Percentiles rank a stretch among this genome's conserved stretches.
Conservation (phyloP, 306 rosid genomes). For the Cucurbita pepo region DNA sequence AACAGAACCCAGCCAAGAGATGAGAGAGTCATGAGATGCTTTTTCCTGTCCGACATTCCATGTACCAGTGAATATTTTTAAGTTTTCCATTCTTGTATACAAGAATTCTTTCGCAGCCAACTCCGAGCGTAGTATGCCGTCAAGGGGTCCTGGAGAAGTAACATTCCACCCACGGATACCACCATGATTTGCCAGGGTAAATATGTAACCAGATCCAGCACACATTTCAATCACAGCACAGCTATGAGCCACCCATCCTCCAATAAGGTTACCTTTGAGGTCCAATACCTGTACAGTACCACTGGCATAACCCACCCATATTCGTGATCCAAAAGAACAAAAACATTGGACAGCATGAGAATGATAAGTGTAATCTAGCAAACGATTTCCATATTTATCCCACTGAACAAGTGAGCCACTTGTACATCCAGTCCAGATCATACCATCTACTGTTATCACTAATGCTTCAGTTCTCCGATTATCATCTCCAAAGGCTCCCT, state of each 20-base stretch:
- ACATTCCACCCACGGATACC: conserved; percentile 91
- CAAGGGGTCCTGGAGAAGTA: conserved; percentile 81
- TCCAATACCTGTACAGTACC: conserved; percentile 68
- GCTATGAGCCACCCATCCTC: conserved; percentile 78
- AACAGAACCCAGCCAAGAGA: conserved; percentile 76
- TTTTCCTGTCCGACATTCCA: conserved; percentile 99
- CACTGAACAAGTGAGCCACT: conserved; percentile 82
- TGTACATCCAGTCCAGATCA: conserved; percentile 85
- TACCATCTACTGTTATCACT: conserved; percentile 54
- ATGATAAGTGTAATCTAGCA: conserved; percentile 62
- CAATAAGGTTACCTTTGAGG: conserved; percentile 66
- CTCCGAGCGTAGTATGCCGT: conserved; percentile 53
- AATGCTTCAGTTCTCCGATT: conserved; percentile 75
- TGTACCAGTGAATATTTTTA: conserved; percentile 73
- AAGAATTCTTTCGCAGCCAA: conserved; percentile 72
- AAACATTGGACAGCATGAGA: conserved; percentile 67
- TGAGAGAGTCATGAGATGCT: conserved; percentile 84
- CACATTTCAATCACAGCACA: conserved; percentile 57
- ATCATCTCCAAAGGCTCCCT: conserved; percentile 86
- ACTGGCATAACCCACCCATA: conserved; percentile 84
- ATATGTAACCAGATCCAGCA: conserved; percentile 58
- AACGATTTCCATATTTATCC: conserved; percentile 80
- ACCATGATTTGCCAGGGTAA: conserved; percentile 81
- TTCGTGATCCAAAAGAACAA: conserved; percentile 58
- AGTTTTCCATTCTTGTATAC: conserved; percentile 60